A percentile compares a stretch with the other conserved stretches of the same genome.
These are phyloP conservation scores for Pythium myriotylum DNA, from an alignment of 352 stramenopile species.

Conservation along the genomic window DNA sequence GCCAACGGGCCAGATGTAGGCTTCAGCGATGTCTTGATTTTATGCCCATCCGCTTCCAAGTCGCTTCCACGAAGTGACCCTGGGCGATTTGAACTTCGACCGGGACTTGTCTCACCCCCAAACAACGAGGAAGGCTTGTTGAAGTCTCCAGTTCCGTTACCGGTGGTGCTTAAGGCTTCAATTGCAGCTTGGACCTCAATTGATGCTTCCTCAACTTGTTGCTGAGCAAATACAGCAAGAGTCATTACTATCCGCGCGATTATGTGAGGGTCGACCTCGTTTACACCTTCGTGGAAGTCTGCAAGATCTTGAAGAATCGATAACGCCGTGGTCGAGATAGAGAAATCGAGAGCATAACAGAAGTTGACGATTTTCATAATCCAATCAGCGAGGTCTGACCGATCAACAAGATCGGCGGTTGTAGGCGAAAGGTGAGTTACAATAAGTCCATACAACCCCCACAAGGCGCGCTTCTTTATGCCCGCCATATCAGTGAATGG, in stretches of 20 bases:
- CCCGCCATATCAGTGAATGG: constrained; percentile 74
- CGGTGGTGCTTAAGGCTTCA: constrained; percentile 38
- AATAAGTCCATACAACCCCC: constrained; percentile 77
- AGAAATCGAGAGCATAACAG: constrained; percentile 73
- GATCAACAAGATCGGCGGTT: constrained; percentile 38
- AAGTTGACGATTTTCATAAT: constrained; percentile 82
- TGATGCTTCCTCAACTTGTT: constrained; percentile 87
- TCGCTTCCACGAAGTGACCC: constrained; percentile 23
- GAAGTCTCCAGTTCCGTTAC: constrained; percentile 1
- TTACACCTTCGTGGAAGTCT: constrained; percentile 73
- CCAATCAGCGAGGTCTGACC: constrained; percentile 65
- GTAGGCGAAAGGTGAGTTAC: constrained; percentile 61
- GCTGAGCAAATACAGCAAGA: constrained; percentile 81
- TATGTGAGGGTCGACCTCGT: constrained; percentile 64
- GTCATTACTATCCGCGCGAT: constrained; percentile 88
- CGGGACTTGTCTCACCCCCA: constrained; percentile 16
- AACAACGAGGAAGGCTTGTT: constrained; percentile 25
- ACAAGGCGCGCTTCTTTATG: constrained; percentile 83
- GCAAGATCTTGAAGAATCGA: constrained; percentile 80
- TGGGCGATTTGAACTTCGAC: constrained; percentile 5
- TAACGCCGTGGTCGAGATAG: constrained; percentile 77
- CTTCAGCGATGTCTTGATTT: constrained; percentile 67
- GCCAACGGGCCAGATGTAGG: constrained; percentile 16
- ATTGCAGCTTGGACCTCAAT: constrained; percentile 85
- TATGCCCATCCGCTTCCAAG: constrained; percentile 55